phyloP scores from a whole-genome alignment of 345 rosid genomes.

The Cardamine chenopodiifolia region DNA sequence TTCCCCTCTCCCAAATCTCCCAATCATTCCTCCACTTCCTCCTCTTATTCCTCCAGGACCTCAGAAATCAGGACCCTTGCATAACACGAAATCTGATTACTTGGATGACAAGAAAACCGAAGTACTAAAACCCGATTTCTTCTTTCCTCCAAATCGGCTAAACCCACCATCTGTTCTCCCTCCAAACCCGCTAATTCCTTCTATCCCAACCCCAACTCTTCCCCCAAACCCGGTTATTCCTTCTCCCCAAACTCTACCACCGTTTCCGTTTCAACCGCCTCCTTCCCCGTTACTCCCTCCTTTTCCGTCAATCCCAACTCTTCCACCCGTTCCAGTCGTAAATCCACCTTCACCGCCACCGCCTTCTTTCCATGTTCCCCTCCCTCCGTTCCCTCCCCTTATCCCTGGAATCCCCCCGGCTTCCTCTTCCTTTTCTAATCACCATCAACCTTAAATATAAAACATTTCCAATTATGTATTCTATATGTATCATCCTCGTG shows the following conservation, averaged over 20 bases:
- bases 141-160: constrained; percentile 44
- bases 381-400: constrained; percentile 45
- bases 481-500: constrained; percentile 21
- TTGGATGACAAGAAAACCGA: constrained; percentile 22
- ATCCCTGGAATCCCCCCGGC: constrained; percentile 53
- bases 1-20: constrained; percentile 60
- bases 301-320: constrained; percentile 40
- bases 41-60: constrained; percentile 36
- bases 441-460: constrained; percentile 28
- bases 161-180: constrained; percentile 38
- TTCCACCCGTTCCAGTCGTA: constrained; percentile 29
- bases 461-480: constrained; percentile 2
- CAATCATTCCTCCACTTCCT: constrained; percentile 50
- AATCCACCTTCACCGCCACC: constrained; percentile 48
- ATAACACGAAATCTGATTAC: constrained; percentile 20
- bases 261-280: constrained; percentile 40
- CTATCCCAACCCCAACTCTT: constrained; percentile 40
- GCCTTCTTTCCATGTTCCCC: constrained; percentile 26
- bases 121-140: constrained; percentile 27
- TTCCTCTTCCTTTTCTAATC: constrained; percentile 39
- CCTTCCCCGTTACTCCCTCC: constrained; percentile 44
- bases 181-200: constrained; percentile 37
- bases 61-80: constrained; percentile 15
- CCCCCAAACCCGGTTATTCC: constrained; percentile 46
- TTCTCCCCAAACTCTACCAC: constrained; percentile 46